phyloP scores from a whole-genome alignment of 2,329 filamentous ascomycete genomes.

The Bipolaris bicolor region DNA sequence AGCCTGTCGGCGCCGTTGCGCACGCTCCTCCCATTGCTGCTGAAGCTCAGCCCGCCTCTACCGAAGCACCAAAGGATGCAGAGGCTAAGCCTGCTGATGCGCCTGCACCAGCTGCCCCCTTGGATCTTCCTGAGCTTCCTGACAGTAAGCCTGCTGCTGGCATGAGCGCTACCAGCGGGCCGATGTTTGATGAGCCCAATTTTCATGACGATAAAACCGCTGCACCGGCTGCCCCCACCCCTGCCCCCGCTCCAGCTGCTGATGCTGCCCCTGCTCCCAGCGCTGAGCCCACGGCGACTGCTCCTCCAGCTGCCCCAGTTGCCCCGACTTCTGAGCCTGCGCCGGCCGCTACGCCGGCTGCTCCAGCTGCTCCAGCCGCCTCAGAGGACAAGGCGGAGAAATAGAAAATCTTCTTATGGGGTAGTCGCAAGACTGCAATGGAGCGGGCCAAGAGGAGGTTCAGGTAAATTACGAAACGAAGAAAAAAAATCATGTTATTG shows the following conservation, averaged over 20 bases:
- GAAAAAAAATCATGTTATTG: not conserved
- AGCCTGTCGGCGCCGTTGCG: constrained; percentile 40
- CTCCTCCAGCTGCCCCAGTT: constrained; percentile 1
- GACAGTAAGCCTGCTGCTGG: constrained; percentile 40
- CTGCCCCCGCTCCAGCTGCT: constrained; percentile 4
- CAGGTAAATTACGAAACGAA: not conserved
- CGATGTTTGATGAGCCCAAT: constrained; percentile 42
- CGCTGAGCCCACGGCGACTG: not conserved
- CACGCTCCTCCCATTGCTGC: constrained; percentile 39
- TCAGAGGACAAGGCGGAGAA: constrained; percentile 10
- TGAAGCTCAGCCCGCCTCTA: constrained; percentile 29
- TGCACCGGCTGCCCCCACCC: constrained; percentile 10
- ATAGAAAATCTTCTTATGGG: not conserved
- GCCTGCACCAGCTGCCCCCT: constrained; percentile 21
- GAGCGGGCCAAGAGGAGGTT: not conserved
- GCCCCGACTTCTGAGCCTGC: not conserved
- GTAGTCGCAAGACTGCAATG: not conserved
- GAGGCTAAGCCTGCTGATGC: constrained; percentile 26
- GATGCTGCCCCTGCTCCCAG: constrained; percentile 16
- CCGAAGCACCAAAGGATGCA: constrained; percentile 21
- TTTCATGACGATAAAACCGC: constrained; percentile 29
- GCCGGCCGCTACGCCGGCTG: not conserved
- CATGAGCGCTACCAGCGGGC: constrained; percentile 50
- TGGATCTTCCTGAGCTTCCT: constrained; percentile 34
- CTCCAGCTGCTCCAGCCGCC: not conserved